Evolutionary conservation across 1,139 yeast species (phyloP).

Genomic region (Protomyces arabidopsidicola): DNA sequence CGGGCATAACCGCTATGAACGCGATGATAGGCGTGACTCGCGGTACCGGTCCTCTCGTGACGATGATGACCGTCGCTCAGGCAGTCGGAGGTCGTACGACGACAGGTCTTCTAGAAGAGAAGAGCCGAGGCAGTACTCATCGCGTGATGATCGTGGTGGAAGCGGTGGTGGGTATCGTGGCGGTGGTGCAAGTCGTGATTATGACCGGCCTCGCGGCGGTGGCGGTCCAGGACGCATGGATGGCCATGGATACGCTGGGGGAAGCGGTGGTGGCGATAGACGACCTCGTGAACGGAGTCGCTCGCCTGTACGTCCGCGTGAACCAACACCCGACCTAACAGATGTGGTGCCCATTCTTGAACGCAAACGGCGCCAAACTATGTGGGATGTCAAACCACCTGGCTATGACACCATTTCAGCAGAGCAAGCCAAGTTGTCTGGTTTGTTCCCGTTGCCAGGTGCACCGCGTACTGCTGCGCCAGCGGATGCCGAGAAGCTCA

Average conservation of each 20-base stretch:
- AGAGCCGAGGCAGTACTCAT: slow-evolving; percentile 28
- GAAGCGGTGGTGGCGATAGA: slow-evolving; percentile 6
- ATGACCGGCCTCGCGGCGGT: slow-evolving; percentile 29
- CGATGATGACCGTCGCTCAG: slow-evolving; percentile 27
- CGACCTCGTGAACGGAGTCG: slow-evolving; percentile 29
- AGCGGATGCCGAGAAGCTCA: slow-evolving; percentile 53
- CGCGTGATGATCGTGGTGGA: slow-evolving; percentile 30
- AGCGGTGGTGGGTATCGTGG: slow-evolving; percentile 28
- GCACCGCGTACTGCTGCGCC: slow-evolving; percentile 47
- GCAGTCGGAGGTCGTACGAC: not conserved
- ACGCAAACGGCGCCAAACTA: slow-evolving; percentile 48
- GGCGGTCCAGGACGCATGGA: slow-evolving; percentile 30
- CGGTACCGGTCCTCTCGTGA: slow-evolving; percentile 29
- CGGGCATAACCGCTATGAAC: slow-evolving; percentile 33
- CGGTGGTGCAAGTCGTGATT: slow-evolving; percentile 28
- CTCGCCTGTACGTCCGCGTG: slow-evolving; percentile 24
- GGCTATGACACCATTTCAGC: slow-evolving; percentile 76
- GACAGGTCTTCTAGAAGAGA: slow-evolving; percentile 17
- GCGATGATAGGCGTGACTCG: slow-evolving; percentile 28
- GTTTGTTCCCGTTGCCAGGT: slow-evolving; percentile 75
- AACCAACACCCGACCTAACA: slow-evolving; percentile 36
- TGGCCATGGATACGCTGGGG: not conserved
- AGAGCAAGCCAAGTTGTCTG: slow-evolving; percentile 74
- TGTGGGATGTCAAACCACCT: slow-evolving; percentile 71
- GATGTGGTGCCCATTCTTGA: slow-evolving; percentile 46